Base-by-base conservation (phyloP, 2,329 filamentous ascomycete species). In the Calycina herbarum region DNA sequence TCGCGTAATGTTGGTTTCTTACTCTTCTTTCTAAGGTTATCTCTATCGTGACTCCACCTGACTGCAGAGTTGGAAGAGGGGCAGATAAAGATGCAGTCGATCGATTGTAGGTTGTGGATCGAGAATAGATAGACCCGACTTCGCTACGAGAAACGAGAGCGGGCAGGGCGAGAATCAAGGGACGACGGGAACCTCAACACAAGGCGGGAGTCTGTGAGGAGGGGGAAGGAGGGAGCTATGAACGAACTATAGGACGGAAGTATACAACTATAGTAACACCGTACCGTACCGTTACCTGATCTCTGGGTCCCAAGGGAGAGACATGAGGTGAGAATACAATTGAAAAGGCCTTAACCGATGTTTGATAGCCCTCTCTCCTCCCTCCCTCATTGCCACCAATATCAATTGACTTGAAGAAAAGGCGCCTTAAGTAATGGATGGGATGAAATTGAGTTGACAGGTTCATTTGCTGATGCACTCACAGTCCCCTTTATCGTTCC, bases 341-440 rank as follows among this genome's bases (percentile, higher is more conserved):
- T 33, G 24, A 45, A 45, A 59, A 45, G 42, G 58, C 35, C 58
- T 45, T 31, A 61, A 48, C 38, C 38, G 38, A 33, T 62, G 64
- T 61, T 64, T 29, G 24, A 63, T 64, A 59, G 51, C 59, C 48
- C 64, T 42, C 62, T 42, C 38, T 57, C 4, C 62, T 54, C 48
- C 59, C 56, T 61, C 38, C 59, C 51, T 57, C 64, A 8, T 48
- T 48, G 42, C 42, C 42, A 48, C 20, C 17, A 48, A 45, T 17
- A 20, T 45, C 15, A 45, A 45, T 20, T 17, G 40, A n/a, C 40
- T 17, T 45, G n/a, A 20, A 31, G 5, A 31, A 31, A 5, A 31
- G 29, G 29, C 29, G 29, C 29, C 29, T 31, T 31, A 31, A 31
- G 29, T 1, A 31, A 31, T 31, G 5, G 29, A 31, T 42, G 38